Evolutionary conservation across 78 protist species (phyloP).

Genomic region (Isochrysis galbana): DNA sequence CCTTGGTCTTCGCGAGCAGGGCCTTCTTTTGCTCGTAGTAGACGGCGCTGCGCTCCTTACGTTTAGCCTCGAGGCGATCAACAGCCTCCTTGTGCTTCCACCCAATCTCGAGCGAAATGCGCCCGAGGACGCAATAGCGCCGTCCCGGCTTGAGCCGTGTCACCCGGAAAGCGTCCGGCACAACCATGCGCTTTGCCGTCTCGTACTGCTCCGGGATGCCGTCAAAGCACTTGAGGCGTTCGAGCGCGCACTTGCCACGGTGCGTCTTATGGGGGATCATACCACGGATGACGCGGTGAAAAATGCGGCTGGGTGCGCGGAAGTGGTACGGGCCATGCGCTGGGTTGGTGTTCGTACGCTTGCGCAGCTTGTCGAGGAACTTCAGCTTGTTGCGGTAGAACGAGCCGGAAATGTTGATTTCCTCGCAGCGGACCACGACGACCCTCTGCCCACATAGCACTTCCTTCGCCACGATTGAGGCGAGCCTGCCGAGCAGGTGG

Average conservation of each 20-base stretch:
- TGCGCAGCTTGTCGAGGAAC: conserved; percentile 72
- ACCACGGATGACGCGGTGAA: conserved; percentile 94
- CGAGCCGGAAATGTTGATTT: conserved; percentile 85
- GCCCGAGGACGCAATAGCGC: conserved; percentile 85
- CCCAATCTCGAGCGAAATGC: conserved; percentile 68
- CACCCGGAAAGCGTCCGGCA: conserved; percentile 94
- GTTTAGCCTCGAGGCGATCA: conserved; percentile 88
- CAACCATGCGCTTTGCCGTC: conserved; percentile 82
- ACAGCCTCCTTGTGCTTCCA: conserved; percentile 95
- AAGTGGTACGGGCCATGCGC: conserved; percentile 91
- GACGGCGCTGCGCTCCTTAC: conserved; percentile 78
- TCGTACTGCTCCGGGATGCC: conserved; percentile 80
- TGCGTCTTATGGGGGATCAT: conserved; percentile 98
- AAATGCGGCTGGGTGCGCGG: conserved; percentile 93
- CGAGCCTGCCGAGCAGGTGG: conserved; percentile 98
- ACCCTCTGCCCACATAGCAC: conserved; percentile 90
- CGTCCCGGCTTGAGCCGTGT: conserved; percentile 85
- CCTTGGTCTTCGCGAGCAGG: not conserved
- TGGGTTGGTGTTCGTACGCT: conserved; percentile 93
- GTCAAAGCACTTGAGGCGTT: conserved; percentile 68
- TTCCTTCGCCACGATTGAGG: conserved; percentile 96
- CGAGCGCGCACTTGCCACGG: conserved; percentile 95
- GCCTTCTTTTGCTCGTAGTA: conserved; percentile 42
- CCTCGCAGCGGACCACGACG: conserved; percentile 93
- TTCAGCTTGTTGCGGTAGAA: conserved; percentile 92